phyloP scores from a whole-genome alignment of 1,284 basidiomycete species.

The Cryptococcus wingfieldii region DNA sequence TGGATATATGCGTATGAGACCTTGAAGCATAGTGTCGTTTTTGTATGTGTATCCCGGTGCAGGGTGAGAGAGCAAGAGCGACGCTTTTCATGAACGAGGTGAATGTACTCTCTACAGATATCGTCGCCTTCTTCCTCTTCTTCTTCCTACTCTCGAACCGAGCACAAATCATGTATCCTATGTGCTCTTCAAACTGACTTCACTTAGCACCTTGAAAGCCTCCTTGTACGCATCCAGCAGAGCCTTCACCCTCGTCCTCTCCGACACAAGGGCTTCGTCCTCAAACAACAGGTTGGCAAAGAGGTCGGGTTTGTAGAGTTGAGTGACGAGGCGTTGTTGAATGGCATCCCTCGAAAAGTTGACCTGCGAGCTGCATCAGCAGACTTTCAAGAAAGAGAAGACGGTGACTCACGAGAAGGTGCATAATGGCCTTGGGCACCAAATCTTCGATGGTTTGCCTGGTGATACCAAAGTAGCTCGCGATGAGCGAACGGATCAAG shows the following conservation, averaged over 20 bases:
- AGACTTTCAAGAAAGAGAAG: background rate
- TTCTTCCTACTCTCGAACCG: background rate
- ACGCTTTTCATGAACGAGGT: too few relatives aligned
- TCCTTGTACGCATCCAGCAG: conserved; percentile 95
- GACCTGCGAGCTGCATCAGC: conserved; percentile 56
- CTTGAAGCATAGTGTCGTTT: too few relatives aligned
- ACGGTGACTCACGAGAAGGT: conserved; percentile 49
- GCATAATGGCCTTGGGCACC: conserved; percentile 95
- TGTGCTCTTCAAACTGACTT: conserved; percentile 46
- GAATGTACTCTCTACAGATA: background rate
- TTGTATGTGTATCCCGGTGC: too few relatives aligned
- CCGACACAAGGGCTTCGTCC: conserved; percentile 89
- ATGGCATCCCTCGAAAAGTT: conserved; percentile 95
- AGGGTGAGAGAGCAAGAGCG: background rate
- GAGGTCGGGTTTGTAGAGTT: conserved; percentile 88
- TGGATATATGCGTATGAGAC: too few relatives aligned
- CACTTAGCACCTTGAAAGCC: conserved; percentile 67
- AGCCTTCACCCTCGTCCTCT: conserved; percentile 89
- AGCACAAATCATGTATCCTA: conserved; percentile 6
- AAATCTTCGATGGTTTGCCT: conserved; percentile 96
- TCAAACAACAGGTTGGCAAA: conserved; percentile 91
- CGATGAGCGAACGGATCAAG: conserved; percentile 89
- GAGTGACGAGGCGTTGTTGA: conserved; percentile 88
- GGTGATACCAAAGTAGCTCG: conserved; percentile 93
- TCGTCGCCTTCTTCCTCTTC: background rate